Evolutionary conservation across 331 rosid species (phyloP).

Genomic region (Pyrus hybrid): DNA sequence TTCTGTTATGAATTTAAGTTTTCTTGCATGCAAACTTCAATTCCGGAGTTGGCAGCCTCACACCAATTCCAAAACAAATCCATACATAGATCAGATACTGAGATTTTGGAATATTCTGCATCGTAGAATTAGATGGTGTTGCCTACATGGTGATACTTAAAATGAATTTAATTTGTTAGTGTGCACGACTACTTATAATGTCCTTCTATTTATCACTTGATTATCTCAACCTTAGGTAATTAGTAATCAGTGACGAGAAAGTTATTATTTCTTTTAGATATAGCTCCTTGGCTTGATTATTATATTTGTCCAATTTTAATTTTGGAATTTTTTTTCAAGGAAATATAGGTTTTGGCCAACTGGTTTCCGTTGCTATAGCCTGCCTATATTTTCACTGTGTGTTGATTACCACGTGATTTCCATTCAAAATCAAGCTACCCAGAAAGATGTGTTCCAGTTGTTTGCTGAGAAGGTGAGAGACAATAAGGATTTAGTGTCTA

Average conservation of each 20-base stretch:
- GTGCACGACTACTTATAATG: no score
- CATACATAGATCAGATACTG: no score
- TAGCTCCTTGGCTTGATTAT: neutral
- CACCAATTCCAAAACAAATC: neutral
- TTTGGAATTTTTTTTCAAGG: neutral
- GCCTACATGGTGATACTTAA: no score
- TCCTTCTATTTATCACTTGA: neutral
- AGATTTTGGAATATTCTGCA: no score
- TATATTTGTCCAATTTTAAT: neutral
- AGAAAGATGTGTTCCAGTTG: no score
- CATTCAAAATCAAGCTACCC: slow-evolving; percentile 74
- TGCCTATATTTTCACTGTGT: neutral
- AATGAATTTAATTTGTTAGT: no score
- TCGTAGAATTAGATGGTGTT: no score
- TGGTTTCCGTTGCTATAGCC: neutral
- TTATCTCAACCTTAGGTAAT: neutral
- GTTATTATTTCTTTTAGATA: neutral
- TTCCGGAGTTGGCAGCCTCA: neutral
- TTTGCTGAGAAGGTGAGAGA: slow-evolving; percentile 97
- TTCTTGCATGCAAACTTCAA: neutral
- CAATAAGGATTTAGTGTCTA: slow-evolving; percentile 74
- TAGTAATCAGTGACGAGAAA: neutral
- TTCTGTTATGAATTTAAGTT: neutral
- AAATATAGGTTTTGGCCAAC: neutral
- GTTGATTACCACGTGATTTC: slow-evolving; percentile 12